phyloP scores from a whole-genome alignment of 768 basidiomycete species.

The Terana coerulea region DNA sequence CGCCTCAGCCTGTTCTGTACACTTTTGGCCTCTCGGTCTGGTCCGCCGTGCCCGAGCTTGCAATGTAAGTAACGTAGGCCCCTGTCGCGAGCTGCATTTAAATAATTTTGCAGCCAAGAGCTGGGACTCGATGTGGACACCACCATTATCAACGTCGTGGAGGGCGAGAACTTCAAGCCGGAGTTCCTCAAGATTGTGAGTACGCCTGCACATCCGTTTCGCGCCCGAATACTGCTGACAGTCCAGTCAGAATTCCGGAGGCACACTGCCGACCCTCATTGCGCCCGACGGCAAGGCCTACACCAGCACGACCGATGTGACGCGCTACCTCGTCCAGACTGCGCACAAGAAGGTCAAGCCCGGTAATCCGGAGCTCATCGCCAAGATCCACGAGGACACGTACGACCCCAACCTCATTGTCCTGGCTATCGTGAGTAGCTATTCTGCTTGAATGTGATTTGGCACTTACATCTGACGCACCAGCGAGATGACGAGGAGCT shows the following conservation, averaged over 20 bases:
- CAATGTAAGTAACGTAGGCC: constrained; percentile 31
- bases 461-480: not conserved
- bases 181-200: constrained; percentile 39
- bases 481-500: constrained; percentile 47
- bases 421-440: constrained; percentile 33
- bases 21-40: constrained; percentile 36
- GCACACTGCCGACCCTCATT: constrained; percentile 40
- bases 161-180: constrained; percentile 47
- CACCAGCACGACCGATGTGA: constrained; percentile 39
- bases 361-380: constrained; percentile 31
- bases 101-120: constrained; percentile 31
- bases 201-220: not conserved
- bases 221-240: not conserved
- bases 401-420: constrained; percentile 53
- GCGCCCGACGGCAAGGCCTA: constrained; percentile 31
- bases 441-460: not conserved
- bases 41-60: constrained; percentile 38
- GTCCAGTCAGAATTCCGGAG: constrained; percentile 37
- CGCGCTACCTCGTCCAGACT: constrained; percentile 36
- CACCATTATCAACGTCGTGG: constrained; percentile 36
- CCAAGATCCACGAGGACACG: constrained; percentile 39
- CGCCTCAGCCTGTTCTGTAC: constrained; percentile 29
- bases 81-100: not conserved
- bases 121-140: constrained; percentile 39
- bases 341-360: constrained; percentile 34